Conservation (phyloP, 2,329 filamentous ascomycete species). For the Davidsoniella eucalypti region DNA sequence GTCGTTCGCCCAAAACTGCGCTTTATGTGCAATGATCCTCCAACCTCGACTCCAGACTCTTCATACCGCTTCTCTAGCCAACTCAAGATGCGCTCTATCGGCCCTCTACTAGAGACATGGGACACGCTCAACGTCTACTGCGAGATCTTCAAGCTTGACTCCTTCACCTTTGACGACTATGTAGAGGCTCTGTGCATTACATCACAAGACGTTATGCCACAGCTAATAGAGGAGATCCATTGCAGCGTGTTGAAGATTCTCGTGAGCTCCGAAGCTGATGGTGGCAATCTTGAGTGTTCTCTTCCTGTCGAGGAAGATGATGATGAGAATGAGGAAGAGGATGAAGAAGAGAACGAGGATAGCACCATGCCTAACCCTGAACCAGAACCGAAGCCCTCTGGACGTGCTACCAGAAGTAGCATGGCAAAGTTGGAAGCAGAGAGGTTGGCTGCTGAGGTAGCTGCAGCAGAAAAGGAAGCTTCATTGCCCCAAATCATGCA, state of each 20-base stretch:
- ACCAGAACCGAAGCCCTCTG: conserved; percentile 48
- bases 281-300: conserved; percentile 62
- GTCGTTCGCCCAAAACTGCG: conserved; percentile 57
- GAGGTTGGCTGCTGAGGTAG: conserved; percentile 43
- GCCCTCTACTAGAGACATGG: conserved; percentile 77
- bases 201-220: conserved; percentile 57
- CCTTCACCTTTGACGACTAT: conserved; percentile 95
- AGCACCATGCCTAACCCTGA: conserved; percentile 44
- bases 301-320: conserved; percentile 61
- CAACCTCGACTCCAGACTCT: conserved; percentile 21
- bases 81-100: conserved; percentile 72
- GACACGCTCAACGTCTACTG: conserved; percentile 97
- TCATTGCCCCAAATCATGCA: conserved; percentile 37
- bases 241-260: conserved; percentile 81
- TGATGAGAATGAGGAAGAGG: conserved; percentile 48
- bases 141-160: conserved; percentile 84
- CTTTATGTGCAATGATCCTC: conserved; percentile 54
- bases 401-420: conserved; percentile 70
- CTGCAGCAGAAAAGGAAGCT: conserved; percentile 33
- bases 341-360: conserved; percentile 39
- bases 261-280: conserved; percentile 57
- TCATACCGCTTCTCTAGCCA: conserved; percentile 1
- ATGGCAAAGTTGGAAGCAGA: conserved; percentile 67
- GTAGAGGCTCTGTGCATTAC: conserved; percentile 71
- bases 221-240: conserved; percentile 79